Conservation (phyloP, 2,329 filamentous ascomycete genomes). For the Alternaria solani region DNA sequence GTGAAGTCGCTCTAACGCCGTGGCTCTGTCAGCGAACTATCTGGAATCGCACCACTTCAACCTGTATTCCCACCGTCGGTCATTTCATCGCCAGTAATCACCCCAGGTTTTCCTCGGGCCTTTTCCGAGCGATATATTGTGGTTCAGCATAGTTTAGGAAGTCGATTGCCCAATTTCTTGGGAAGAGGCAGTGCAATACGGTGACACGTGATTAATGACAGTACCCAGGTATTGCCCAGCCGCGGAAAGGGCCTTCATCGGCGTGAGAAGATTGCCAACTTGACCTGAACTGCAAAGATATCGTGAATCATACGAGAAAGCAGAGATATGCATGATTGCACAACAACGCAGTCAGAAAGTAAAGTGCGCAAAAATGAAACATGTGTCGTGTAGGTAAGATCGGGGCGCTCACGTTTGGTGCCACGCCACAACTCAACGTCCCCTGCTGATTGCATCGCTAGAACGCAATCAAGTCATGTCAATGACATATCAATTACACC, state of each 20-base stretch:
- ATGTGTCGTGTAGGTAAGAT: neutral
- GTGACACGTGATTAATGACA: neutral
- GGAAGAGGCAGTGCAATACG: conserved; percentile 7
- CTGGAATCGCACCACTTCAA: neutral
- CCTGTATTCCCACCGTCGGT: too few relatives aligned
- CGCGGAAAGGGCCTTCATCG: conserved; percentile 6
- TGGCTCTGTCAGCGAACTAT: neutral
- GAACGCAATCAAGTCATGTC: neutral
- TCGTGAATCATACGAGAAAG: neutral
- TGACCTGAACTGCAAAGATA: neutral
- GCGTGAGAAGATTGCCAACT: neutral
- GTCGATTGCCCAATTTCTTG: neutral
- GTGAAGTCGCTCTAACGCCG: neutral
- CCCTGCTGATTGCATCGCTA: neutral
- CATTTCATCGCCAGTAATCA: neutral
- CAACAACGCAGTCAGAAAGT: neutral
- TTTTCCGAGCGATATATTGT: neutral
- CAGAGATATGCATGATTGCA: neutral
- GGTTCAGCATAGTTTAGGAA: neutral
- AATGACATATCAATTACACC: neutral
- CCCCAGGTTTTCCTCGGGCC: neutral
- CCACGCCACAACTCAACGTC: neutral
- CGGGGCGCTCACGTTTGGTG: neutral
- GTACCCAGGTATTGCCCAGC: neutral
- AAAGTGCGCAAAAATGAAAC: neutral